These are phyloP conservation scores for Penicillium crustosum DNA, from an alignment of 2,329 filamentous ascomycete species.

Conservation along the genomic window DNA sequence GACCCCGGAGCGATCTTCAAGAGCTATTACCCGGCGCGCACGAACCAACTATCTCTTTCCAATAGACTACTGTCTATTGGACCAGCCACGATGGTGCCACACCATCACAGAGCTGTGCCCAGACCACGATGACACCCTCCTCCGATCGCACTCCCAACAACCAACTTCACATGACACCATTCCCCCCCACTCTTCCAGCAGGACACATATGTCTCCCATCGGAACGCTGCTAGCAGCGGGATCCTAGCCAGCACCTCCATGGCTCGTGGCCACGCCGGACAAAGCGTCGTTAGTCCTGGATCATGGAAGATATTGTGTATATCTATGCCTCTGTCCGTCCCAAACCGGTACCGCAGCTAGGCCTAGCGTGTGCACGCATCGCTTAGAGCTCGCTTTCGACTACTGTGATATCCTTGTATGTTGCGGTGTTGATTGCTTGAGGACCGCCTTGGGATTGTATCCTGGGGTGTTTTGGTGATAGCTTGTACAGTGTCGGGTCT, in stretches of 20 bases:
- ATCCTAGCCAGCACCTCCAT: constrained; percentile 24
- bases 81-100: not conserved
- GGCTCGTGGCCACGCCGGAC: constrained; percentile 12
- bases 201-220: constrained; percentile 5
- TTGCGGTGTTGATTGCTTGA: not conserved
- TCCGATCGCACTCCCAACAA: not conserved
- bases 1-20: not conserved
- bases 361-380: not conserved
- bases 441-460: not conserved
- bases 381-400: not conserved
- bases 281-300: constrained; percentile 2
- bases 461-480: not conserved
- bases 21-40: not conserved
- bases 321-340: constrained; percentile 9
- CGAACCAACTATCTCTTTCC: not conserved
- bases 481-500: constrained; percentile 22
- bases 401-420: not conserved
- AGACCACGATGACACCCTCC: not conserved
- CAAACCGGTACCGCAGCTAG: not conserved
- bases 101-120: constrained; percentile 1
- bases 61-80: not conserved
- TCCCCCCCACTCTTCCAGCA: constrained; percentile 10
- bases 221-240: not conserved
- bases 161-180: not conserved
- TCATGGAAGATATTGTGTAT: constrained; percentile 25